These are phyloP conservation scores for Ustilago bromivora DNA, from an alignment of 1,284 basidiomycete genomes.

Conservation along the genomic window DNA sequence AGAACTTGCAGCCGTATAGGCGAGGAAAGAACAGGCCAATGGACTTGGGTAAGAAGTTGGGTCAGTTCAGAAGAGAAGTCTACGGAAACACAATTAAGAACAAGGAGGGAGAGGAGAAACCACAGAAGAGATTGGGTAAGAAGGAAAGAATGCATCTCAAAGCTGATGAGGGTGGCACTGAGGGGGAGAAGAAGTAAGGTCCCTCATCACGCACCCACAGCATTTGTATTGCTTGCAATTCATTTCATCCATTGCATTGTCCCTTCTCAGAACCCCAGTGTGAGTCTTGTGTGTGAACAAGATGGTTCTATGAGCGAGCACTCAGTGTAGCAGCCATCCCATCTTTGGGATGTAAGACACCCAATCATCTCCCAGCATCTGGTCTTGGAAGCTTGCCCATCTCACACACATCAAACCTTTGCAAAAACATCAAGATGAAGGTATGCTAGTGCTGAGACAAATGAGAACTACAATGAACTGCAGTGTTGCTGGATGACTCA, in stretches of 20 bases:
- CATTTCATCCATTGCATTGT: neutral
- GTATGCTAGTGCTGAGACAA: neutral
- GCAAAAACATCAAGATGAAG: conserved; percentile 19
- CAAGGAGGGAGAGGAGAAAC: conserved; percentile 63
- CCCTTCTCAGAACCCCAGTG: neutral
- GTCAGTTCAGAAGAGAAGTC: conserved; percentile 77
- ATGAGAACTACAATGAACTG: too few relatives aligned
- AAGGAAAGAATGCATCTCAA: conserved; percentile 59
- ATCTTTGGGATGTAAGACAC: conserved; percentile 21
- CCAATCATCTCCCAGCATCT: conserved; percentile 16
- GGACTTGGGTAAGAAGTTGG: conserved; percentile 76
- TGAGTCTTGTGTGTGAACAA: neutral
- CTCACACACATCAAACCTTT: conserved; percentile 16
- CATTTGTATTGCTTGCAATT: neutral
- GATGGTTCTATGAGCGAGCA: neutral
- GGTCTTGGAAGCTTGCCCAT: conserved; percentile 16
- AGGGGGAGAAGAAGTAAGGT: conserved; percentile 6
- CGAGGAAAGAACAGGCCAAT: conserved; percentile 75
- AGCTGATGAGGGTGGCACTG: conserved; percentile 20
- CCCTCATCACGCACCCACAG: neutral
- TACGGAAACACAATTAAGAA: conserved; percentile 40
- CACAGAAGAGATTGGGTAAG: conserved; percentile 68
- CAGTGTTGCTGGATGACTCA: too few relatives aligned
- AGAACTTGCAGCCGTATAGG: conserved; percentile 92
- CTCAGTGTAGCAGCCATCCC: conserved; percentile 12